Base-by-base conservation (phyloP, 2,329 filamentous ascomycete genomes). In the Cryphonectria carpinicola region DNA sequence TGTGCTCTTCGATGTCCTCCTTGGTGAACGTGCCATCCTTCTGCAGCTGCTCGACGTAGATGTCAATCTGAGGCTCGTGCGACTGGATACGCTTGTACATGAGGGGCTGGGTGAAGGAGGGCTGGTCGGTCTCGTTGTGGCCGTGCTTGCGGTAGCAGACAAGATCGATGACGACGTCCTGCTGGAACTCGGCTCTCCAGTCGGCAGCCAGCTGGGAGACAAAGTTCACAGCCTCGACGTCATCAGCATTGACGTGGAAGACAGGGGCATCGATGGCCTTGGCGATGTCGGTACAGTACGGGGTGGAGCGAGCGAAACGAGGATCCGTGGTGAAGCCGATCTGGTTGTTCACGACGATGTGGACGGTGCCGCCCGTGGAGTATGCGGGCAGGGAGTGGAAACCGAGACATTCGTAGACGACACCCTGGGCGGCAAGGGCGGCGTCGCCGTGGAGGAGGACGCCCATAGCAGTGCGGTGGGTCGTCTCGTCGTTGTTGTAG, bases 301-400 rank as follows among this genome's bases (percentile, higher is more conserved):
- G 93, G 65, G 96, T 99, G 28, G 96, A 99, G 77, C 96, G 94
- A 77, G 96, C 92, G 82, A 97, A 99, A 79, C 96, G 94, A 76
- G 96, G 96, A 80, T 99, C 96, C 32, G 96, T 99, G 68, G 96
- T 99, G 87, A 99, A 99, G 82, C 96, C 96, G 81, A 99, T 99
- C 87, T 99, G 96, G 88, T 99, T 99, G 90, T 99, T 99, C 76
- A 98, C 95, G 71, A 99, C 91, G 75, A 99, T 87, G 84, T 99
- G 96, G 77, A 99, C 93, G 71, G 96, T 99, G 79, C 96, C 96
- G 77, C 96, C 96, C 68, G 96, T 98, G 65, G 97, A 97, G 85
- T 98, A 99, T 76, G 93, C 93, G 41, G 96, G 96, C 52, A 99
- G 90, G 67, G 94, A 92, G 84, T 97, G 93, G 90, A 99, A 98